Conservation (phyloP, 2,329 filamentous ascomycete species). For the Cytospora mali region DNA sequence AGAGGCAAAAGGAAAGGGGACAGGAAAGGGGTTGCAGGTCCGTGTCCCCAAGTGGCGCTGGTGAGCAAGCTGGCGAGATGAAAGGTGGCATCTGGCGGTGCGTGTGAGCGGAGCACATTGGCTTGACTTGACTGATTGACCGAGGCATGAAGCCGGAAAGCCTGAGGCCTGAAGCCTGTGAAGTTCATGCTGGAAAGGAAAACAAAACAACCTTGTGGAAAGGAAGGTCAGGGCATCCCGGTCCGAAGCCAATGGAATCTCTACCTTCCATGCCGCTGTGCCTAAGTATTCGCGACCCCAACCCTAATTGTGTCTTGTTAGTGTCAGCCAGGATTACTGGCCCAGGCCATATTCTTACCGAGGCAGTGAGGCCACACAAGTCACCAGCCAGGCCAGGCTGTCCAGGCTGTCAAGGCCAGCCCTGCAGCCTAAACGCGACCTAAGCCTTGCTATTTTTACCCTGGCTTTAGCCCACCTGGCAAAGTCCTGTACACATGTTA, state of each 20-base stretch:
- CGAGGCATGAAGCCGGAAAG: too few species aligned
- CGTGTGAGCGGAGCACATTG: not conserved
- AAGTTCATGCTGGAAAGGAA: not conserved
- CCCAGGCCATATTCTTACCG: not conserved
- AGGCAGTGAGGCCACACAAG: too few species aligned
- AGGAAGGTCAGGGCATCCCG: not conserved
- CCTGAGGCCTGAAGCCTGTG: not conserved
- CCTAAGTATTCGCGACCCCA: not conserved
- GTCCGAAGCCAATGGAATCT: not conserved
- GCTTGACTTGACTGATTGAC: not conserved
- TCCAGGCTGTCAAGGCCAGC: too few species aligned
- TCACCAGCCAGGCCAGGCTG: too few species aligned
- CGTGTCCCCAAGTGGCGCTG: not conserved
- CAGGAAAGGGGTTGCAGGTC: conserved; percentile 13
- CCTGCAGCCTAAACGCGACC: too few species aligned
- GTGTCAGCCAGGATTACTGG: not conserved
- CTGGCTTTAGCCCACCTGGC: not conserved
- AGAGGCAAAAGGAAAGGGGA: not conserved
- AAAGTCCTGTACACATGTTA: not conserved
- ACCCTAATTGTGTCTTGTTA: not conserved
- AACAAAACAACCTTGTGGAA: too few species aligned
- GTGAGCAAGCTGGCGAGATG: not conserved
- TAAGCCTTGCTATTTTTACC: not conserved
- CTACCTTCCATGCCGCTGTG: not conserved
- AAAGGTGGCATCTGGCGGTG: not conserved